A percentile compares a stretch with the other conserved stretches of the same genome.
Evolutionary conservation across 768 basidiomycete genomes (phyloP).

Genomic region (Termitomyces heimii): DNA sequence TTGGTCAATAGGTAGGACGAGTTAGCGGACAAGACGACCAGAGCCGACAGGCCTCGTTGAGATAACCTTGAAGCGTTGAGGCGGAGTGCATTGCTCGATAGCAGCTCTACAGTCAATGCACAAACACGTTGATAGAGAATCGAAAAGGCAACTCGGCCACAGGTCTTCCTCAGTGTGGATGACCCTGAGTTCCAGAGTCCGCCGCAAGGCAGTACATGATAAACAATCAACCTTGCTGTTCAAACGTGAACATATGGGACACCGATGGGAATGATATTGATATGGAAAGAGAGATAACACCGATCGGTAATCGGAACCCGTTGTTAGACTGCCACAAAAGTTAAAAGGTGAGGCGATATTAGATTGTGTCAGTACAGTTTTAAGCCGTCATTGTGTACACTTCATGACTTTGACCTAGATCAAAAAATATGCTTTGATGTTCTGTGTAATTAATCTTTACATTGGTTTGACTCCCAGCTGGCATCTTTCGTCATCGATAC

Average conservation of each 20-base stretch:
- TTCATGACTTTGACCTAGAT: neutral
- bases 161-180: neutral
- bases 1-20: too few species aligned
- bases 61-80: neutral
- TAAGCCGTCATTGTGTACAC: neutral
- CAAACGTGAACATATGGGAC: neutral
- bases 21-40: too few species aligned
- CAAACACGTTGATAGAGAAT: neutral
- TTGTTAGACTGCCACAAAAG: neutral
- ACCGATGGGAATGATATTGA: neutral
- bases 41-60: neutral
- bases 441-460: slow-evolving; percentile 16
- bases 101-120: neutral
- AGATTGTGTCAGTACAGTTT: neutral
- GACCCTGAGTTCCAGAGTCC: slow-evolving; percentile 14
- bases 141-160: neutral
- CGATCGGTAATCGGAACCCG: neutral
- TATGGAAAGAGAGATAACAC: neutral
- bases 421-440: neutral
- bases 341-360: neutral
- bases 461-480: slow-evolving; percentile 36
- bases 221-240: neutral
- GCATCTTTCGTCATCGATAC: slow-evolving; percentile 49
- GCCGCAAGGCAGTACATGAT: slow-evolving; percentile 5
- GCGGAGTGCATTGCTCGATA: neutral